Evolutionary conservation across 2,329 filamentous ascomycete genomes (phyloP).

Genomic region (Fusarium euwallaceae): DNA sequence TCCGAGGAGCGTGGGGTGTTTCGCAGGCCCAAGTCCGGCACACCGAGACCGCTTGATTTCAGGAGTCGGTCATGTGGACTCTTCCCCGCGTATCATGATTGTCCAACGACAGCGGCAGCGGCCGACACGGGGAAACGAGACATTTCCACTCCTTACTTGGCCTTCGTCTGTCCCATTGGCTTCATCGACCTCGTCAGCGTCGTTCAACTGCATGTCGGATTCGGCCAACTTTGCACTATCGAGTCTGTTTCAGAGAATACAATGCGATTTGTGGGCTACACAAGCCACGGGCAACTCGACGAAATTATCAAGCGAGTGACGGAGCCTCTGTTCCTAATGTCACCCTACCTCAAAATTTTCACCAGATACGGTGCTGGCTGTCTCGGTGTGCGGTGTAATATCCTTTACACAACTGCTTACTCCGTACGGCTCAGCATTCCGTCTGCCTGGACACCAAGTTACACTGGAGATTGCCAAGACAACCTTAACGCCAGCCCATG

Average conservation of each 20-base stretch:
- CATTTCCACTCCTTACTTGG: conserved; percentile 14
- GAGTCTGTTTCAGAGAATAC: neutral
- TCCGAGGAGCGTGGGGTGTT: conserved; percentile 37
- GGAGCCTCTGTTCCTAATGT: neutral
- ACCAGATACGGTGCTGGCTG: neutral
- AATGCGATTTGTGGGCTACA: neutral
- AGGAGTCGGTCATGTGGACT: conserved; percentile 33
- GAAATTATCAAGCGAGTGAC: neutral
- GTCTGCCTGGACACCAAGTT: conserved; percentile 23
- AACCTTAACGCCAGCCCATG: conserved; percentile 34
- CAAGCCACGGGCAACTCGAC: neutral
- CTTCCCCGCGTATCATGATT: conserved; percentile 14
- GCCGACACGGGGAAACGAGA: conserved; percentile 28
- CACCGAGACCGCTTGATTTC: conserved; percentile 38
- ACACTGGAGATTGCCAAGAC: conserved; percentile 40
- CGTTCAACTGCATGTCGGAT: neutral
- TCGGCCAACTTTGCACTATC: neutral
- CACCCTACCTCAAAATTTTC: conserved; percentile 5
- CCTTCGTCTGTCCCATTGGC: conserved; percentile 13
- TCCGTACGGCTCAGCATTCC: conserved; percentile 30
- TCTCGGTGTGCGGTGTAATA: conserved; percentile 28
- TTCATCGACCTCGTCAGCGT: neutral
- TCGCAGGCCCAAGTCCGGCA: conserved; percentile 14
- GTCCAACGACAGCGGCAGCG: conserved; percentile 29
- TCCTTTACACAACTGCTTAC: conserved; percentile 4